Evolutionary conservation across 768 basidiomycete genomes (phyloP).

Genomic region (Mrakia gelida): DNA sequence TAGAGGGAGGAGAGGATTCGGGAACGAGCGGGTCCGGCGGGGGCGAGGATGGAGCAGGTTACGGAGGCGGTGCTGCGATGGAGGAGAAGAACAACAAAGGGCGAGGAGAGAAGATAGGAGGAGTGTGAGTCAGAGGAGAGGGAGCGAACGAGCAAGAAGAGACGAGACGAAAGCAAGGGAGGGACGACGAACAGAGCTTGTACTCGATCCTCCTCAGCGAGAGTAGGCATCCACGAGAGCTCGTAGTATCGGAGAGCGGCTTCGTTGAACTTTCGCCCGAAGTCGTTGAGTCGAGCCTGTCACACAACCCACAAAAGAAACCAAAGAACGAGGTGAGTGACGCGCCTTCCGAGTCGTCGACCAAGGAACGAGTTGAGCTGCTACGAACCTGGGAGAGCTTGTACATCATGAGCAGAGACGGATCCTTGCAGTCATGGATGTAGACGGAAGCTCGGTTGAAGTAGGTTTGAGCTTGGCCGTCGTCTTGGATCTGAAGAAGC

Average conservation of each 20-base stretch:
- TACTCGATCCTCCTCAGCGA: slow-evolving; percentile 87
- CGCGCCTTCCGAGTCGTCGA: too few relatives aligned
- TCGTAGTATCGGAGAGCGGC: slow-evolving; percentile 93
- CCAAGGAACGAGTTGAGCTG: not conserved
- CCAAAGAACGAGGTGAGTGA: not conserved
- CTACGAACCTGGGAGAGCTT: slow-evolving; percentile 41
- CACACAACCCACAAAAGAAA: too few relatives aligned
- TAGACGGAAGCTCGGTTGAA: slow-evolving; percentile 92
- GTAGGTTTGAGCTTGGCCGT: slow-evolving; percentile 94
- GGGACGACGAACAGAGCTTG: slow-evolving; percentile 75
- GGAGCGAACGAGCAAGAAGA: too few relatives aligned
- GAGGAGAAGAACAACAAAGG: too few relatives aligned
- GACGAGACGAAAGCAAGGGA: not conserved
- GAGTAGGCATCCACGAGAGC: slow-evolving; percentile 79
- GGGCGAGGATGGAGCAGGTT: slow-evolving; percentile 92
- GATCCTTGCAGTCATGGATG: slow-evolving; percentile 71
- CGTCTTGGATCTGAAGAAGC: slow-evolving; percentile 68
- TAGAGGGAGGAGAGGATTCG: slow-evolving; percentile 87
- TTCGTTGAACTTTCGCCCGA: slow-evolving; percentile 84
- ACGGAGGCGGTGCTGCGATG: slow-evolving; percentile 72
- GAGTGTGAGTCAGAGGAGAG: not conserved
- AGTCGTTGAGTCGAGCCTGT: slow-evolving; percentile 92
- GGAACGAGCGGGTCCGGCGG: slow-evolving; percentile 93
- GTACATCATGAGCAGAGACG: slow-evolving; percentile 55
- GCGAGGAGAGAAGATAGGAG: not conserved